Base-by-base conservation (phyloP, 2,329 filamentous ascomycete species). In the Verticillium nubilum region DNA sequence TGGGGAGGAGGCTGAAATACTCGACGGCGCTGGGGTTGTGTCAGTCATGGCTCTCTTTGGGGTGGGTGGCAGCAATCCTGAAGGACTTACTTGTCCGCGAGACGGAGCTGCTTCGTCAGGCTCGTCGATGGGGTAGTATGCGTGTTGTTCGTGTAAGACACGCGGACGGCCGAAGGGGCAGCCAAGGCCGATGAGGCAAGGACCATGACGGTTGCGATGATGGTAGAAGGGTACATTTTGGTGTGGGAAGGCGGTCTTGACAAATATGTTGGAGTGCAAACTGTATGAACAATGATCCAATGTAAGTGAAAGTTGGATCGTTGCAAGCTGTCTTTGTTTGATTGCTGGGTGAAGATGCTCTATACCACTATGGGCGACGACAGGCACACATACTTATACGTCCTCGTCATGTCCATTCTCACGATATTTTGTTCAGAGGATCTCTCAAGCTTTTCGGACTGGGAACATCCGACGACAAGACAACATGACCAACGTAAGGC, bases 1-100 rank as follows among this genome's bases (percentile, higher is more conserved):
- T 68, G 17, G 74, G 72, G 19, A 81, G 73, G 55, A 80, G 74
- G 27, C 67, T 66, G 66, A 76, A 73, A 58, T 76, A 76, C 58
- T 81, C 78, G 33, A 64, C 75, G 26, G 75, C 76, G 56, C 75
- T 78, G 54, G 4, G 12, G 7, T 12, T 4, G 37, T 54, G 31
- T 68, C 60, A 68, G 68, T 60, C 12, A 23, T 25, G 19, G 10
- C 19, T n/a, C 0, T 37, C 33, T 15, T n/a, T n/a, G 5, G n/a
- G 33, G 27, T 26, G 19, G n/a, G 23, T 7, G n/a, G 26, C n/a
- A n/a, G n/a, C n/a, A 9, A 28, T 2, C 7, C 13, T 13, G 33
- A 5, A 2, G 27, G 9, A 64, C 73, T 67, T 64, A 75, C 68
- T 69, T 73, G 63, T 78, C 74, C 3, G 74, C 73, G 31, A 77